Evolutionary conservation across 495 filamentous ascomycete genomes (phyloP).

Genomic region (Amniculicola lignicola): DNA sequence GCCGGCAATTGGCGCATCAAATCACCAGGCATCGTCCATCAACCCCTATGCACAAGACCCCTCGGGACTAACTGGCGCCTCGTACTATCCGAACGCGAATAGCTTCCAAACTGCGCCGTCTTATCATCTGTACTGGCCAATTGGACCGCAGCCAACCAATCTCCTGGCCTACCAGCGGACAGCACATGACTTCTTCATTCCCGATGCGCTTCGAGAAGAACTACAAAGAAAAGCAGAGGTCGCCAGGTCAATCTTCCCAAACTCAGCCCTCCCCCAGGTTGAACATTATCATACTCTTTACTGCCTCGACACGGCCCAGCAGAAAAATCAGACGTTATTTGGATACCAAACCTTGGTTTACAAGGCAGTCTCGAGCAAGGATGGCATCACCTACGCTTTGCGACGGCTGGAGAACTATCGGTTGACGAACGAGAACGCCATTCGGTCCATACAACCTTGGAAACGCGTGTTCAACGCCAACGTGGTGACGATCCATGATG

Average conservation of each 20-base stretch:
- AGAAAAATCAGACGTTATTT: slow-evolving; percentile 71
- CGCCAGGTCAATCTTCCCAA: slow-evolving; percentile 76
- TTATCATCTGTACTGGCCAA: slow-evolving; percentile 90
- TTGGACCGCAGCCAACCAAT: slow-evolving; percentile 76
- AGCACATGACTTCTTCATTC: slow-evolving; percentile 86
- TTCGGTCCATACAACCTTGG: slow-evolving; percentile 85
- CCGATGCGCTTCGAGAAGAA: slow-evolving; percentile 78
- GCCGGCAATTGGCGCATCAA: slow-evolving; percentile 12
- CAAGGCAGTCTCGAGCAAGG: slow-evolving; percentile 86
- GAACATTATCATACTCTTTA: slow-evolving; percentile 89
- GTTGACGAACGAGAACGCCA: slow-evolving; percentile 82
- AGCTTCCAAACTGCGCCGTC: slow-evolving; percentile 36
- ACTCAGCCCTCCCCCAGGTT: slow-evolving; percentile 69
- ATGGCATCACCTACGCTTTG: slow-evolving; percentile 79
- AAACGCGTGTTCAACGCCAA: slow-evolving; percentile 77
- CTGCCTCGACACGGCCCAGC: slow-evolving; percentile 76
- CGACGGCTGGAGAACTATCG: slow-evolving; percentile 84
- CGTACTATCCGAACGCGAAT: slow-evolving; percentile 44
- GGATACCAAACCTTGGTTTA: slow-evolving; percentile 90
- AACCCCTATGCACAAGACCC: slow-evolving; percentile 35
- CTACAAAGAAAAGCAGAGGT: slow-evolving; percentile 86
- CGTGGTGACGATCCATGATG: slow-evolving; percentile 84
- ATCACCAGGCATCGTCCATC: slow-evolving; percentile 21
- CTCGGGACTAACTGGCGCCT: slow-evolving; percentile 64
- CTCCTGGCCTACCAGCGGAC: slow-evolving; percentile 76